Percentiles rank a stretch among this genome's conserved stretches.
Conservation (phyloP, 768 basidiomycete species). For the Phallus indusiatus region DNA sequence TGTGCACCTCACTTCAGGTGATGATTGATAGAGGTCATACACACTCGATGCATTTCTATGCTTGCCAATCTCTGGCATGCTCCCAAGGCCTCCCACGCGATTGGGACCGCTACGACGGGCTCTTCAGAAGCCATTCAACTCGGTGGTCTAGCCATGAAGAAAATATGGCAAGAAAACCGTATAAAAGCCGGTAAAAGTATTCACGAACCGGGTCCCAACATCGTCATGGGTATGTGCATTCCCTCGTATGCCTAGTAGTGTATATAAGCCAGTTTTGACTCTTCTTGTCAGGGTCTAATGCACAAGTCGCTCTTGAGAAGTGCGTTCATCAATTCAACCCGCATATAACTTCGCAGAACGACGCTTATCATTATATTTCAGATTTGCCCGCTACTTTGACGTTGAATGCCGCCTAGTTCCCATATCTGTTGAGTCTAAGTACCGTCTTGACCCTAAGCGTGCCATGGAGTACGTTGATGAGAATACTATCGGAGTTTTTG, state of each 20-base stretch:
- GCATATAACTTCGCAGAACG: not conserved
- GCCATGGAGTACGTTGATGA: constrained; percentile 61
- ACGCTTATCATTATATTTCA: not conserved
- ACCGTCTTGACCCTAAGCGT: constrained; percentile 63
- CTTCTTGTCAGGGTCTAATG: constrained; percentile 39
- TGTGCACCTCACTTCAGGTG: not conserved
- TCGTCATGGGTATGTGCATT: constrained; percentile 39
- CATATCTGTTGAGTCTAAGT: constrained; percentile 56
- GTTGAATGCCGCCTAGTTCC: constrained; percentile 59
- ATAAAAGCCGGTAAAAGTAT: constrained; percentile 57
- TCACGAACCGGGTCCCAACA: constrained; percentile 57
- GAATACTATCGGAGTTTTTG: constrained; percentile 63
- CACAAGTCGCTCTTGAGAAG: constrained; percentile 63
- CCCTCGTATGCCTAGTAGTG: not conserved
- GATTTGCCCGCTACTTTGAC: constrained; percentile 23
- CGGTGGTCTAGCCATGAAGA: constrained; percentile 64
- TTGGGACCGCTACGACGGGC: constrained; percentile 65
- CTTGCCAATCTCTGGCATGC: constrained; percentile 64
- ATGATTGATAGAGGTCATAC: constrained; percentile 27
- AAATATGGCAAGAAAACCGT: constrained; percentile 58
- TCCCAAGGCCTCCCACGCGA: constrained; percentile 40
- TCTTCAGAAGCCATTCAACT: constrained; percentile 66
- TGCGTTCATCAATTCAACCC: constrained; percentile 56
- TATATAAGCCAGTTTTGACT: constrained; percentile 1
- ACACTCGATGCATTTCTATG: constrained; percentile 40